Conservation (phyloP, 805 yeast genomes). For the Isabelozyma pseudorhagii region DNA sequence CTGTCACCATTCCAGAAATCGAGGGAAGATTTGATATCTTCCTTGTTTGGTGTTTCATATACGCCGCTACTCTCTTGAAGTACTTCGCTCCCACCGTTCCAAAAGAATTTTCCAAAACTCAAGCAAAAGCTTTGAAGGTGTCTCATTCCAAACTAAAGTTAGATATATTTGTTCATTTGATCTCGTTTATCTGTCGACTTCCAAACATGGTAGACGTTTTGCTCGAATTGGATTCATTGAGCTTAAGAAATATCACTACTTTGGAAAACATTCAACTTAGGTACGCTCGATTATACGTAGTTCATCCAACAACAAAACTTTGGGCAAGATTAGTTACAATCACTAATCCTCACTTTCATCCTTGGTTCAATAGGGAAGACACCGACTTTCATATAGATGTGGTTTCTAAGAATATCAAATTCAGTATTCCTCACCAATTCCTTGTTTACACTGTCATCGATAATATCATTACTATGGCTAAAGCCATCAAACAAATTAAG, state of each 20-base stretch:
- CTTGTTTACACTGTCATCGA: constrained; percentile 79
- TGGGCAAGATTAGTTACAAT: constrained; percentile 40
- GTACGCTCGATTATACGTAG: constrained; percentile 43
- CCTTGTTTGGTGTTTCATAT: constrained; percentile 39
- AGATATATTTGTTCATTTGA: constrained; percentile 27
- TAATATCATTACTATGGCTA: constrained; percentile 63
- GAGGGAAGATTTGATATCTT: constrained; percentile 39
- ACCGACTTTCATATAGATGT: constrained; percentile 15
- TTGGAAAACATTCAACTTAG: constrained; percentile 29
- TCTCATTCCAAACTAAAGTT: constrained; percentile 21
- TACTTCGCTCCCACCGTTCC: constrained; percentile 31
- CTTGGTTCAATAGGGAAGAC: constrained; percentile 10
- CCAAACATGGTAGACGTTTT: constrained; percentile 48
- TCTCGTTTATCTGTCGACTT: constrained; percentile 39
- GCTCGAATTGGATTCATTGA: constrained; percentile 40
- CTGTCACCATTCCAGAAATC: constrained; percentile 29
- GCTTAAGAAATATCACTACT: constrained; percentile 18
- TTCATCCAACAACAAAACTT: constrained; percentile 46
- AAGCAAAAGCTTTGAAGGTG: constrained; percentile 17
- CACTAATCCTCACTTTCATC: constrained; percentile 9
- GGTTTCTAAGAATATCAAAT: constrained; percentile 37
- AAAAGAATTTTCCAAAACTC: constrained; percentile 22
- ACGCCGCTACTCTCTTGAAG: constrained; percentile 32
- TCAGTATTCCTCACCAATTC: constrained; percentile 70
- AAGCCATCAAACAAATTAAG: constrained; percentile 60